Evolutionary conservation across 2,329 filamentous ascomycete genomes (phyloP).

Genomic region (Penicillium sp.): DNA sequence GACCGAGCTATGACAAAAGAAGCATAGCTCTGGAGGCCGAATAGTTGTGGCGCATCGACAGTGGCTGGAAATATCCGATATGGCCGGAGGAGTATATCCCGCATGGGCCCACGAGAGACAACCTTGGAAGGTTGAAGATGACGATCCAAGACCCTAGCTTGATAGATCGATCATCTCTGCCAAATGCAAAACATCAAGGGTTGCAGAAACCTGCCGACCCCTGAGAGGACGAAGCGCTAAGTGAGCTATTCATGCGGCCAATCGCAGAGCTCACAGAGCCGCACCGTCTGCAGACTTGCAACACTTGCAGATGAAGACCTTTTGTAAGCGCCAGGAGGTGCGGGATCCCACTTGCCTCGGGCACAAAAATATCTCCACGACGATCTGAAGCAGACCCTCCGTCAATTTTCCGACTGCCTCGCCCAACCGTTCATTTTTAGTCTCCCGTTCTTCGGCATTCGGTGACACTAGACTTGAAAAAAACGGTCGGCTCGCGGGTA

Average conservation of each 20-base stretch:
- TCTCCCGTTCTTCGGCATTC: slow-evolving; percentile 4
- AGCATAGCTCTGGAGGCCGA: not conserved
- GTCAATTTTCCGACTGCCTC: slow-evolving; percentile 8
- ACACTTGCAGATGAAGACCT: slow-evolving; percentile 6
- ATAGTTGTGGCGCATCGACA: not conserved
- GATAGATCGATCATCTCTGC: not conserved
- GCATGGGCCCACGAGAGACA: not conserved
- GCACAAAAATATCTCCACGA: slow-evolving; percentile 12
- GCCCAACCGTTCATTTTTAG: slow-evolving; percentile 14
- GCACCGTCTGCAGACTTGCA: slow-evolving; percentile 11
- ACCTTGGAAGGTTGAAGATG: not conserved
- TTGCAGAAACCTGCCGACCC: not conserved
- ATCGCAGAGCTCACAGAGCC: slow-evolving; percentile 6
- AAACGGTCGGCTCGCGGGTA: slow-evolving; percentile 8
- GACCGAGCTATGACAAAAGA: not conserved
- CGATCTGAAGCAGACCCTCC: slow-evolving; percentile 7
- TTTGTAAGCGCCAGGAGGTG: slow-evolving; percentile 22
- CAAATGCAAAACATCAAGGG: not conserved
- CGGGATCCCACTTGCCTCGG: slow-evolving; percentile 11
- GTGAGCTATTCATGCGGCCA: slow-evolving; percentile 7
- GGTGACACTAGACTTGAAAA: not conserved
- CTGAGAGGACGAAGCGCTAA: slow-evolving; percentile 14
- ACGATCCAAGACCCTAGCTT: not conserved
- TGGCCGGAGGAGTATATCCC: not conserved
- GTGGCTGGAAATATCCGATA: not conserved